Conservation (phyloP, 2,329 filamentous ascomycete species). For the Sporothrix mexicana region DNA sequence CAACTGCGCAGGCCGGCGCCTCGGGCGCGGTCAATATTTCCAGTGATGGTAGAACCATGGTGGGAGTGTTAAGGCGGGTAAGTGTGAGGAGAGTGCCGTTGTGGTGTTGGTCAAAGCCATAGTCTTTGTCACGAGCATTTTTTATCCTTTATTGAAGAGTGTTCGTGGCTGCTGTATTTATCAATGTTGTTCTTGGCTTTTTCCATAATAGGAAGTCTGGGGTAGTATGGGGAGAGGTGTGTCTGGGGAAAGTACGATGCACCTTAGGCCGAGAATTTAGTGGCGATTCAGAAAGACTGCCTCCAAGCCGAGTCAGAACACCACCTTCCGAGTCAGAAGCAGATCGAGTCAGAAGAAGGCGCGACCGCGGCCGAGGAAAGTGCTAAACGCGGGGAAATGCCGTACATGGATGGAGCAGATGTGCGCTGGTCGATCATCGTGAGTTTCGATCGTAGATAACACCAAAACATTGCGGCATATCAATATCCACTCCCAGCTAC, state of each 20-base stretch:
- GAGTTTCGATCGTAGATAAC: background rate
- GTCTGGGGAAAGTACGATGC: background rate
- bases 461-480: background rate
- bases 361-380: background rate
- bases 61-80: no score
- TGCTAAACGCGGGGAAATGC: background rate
- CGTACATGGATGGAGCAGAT: background rate
- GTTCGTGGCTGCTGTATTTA: background rate
- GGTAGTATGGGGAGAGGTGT: background rate
- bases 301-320: background rate
- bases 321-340: slow-evolving; percentile 1
- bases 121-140: background rate
- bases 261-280: background rate
- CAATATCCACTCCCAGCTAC: background rate
- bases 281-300: slow-evolving; percentile 5
- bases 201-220: background rate
- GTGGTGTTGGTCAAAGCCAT: background rate
- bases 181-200: background rate
- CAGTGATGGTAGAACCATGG: background rate
- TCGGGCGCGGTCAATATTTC: slow-evolving; percentile 11
- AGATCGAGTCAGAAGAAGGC: background rate
- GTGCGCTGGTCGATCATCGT: background rate
- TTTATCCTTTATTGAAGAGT: background rate
- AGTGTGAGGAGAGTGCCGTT: no score
- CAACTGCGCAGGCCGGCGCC: background rate